Evolutionary conservation across 2,329 filamentous ascomycete genomes (phyloP).

Genomic region (Fusarium setosum): DNA sequence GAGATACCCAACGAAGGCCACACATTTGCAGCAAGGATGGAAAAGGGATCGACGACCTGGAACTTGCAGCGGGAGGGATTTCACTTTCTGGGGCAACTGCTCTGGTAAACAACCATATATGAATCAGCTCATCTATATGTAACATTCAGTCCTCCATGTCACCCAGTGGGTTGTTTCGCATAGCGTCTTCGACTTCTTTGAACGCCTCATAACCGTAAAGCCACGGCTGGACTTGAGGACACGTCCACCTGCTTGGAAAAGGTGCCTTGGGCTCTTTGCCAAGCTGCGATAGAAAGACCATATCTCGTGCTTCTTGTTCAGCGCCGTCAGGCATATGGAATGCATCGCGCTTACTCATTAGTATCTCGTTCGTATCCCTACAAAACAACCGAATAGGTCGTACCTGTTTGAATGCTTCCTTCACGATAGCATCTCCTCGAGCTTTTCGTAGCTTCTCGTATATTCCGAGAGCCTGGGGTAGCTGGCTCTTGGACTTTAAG

Average conservation of each 20-base stretch:
- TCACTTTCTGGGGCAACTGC: slow-evolving; percentile 48
- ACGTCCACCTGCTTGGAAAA: slow-evolving; percentile 70
- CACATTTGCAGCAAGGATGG: slow-evolving; percentile 56
- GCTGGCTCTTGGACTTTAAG: slow-evolving; percentile 55
- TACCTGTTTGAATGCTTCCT: slow-evolving; percentile 67
- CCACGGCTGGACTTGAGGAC: slow-evolving; percentile 71
- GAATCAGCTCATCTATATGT: too few species aligned
- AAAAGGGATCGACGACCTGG: slow-evolving; percentile 50
- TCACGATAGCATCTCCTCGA: slow-evolving; percentile 64
- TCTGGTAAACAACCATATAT: too few species aligned
- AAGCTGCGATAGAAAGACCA: slow-evolving; percentile 66
- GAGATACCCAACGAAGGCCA: slow-evolving; percentile 55
- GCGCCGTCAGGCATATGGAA: slow-evolving; percentile 66
- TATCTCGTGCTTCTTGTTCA: slow-evolving; percentile 68
- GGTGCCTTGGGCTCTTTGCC: slow-evolving; percentile 60
- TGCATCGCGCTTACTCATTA: too few species aligned
- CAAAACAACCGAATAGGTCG: not conserved
- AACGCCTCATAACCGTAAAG: slow-evolving; percentile 71
- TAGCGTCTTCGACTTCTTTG: not conserved
- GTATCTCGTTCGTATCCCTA: too few species aligned
- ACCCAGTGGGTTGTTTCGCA: too few species aligned
- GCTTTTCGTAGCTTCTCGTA: slow-evolving; percentile 61
- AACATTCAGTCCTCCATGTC: too few species aligned
- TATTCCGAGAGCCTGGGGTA: slow-evolving; percentile 56
- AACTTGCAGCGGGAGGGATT: slow-evolving; percentile 52